phyloP scores from a whole-genome alignment of 768 basidiomycete genomes.

The Kwoniella pini region DNA sequence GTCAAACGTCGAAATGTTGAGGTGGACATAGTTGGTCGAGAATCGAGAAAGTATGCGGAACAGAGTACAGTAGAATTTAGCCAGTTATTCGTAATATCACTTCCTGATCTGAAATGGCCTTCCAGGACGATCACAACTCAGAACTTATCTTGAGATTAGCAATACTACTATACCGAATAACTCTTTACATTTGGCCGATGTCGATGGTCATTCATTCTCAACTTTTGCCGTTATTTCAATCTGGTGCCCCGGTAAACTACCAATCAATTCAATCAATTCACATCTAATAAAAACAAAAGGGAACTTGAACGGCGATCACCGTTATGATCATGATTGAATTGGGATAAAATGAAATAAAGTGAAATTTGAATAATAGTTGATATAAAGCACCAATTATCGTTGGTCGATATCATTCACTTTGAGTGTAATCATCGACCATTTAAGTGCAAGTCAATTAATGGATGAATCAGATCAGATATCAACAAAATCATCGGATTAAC shows the following conservation, averaged over 20 bases:
- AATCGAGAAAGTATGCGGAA: neutral
- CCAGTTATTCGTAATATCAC: no score
- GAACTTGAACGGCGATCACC: neutral
- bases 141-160: no score
- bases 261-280: neutral
- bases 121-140: no score
- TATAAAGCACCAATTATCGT: no score
- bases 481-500: no score
- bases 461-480: no score
- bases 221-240: constrained; percentile 15
- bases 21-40: constrained; percentile 10
- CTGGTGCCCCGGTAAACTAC: neutral
- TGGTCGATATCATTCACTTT: neutral
- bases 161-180: no score
- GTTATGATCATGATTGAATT: neutral
- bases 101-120: no score
- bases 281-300: no score
- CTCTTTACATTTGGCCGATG: neutral
- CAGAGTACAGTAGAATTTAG: no score
- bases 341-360: constrained; percentile 22
- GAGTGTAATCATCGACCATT: neutral
- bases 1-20: constrained; percentile 24
- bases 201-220: constrained; percentile 9
- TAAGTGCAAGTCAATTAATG: no score
- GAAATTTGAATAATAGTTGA: neutral